Percentiles rank a stretch among this genome's conserved stretches.
phyloP scores from a whole-genome alignment of 1,284 basidiomycete genomes.

The Malassezia japonica region DNA sequence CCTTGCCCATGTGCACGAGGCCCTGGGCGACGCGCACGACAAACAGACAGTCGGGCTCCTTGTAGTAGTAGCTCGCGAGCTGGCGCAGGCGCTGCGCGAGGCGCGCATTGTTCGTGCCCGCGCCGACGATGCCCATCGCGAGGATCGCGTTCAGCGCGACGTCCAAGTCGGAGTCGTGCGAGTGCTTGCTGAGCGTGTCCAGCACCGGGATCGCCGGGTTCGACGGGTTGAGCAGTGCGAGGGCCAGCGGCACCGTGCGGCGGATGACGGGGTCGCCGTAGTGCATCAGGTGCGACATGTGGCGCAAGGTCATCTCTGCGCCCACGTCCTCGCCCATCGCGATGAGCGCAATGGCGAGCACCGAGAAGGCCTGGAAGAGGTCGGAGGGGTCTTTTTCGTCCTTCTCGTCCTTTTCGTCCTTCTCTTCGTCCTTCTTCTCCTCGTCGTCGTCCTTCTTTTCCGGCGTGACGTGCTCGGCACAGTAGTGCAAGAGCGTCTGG shows the following conservation, averaged over 20 bases:
- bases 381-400: conserved; percentile 60
- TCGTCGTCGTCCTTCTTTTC: conserved; percentile 47
- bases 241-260: conserved; percentile 85
- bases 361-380: conserved; percentile 84
- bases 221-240: conserved; percentile 86
- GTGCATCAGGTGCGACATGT: conserved; percentile 62
- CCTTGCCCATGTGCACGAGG: conserved; percentile 97
- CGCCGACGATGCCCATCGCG: conserved; percentile 96
- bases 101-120: conserved; percentile 94
- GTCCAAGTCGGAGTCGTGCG: conserved; percentile 91
- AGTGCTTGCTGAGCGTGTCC: conserved; percentile 98
- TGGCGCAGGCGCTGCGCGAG: conserved; percentile 95
- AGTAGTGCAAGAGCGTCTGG: conserved; percentile 83
- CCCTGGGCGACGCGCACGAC: conserved; percentile 94
- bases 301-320: conserved; percentile 63
- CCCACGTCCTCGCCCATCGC: conserved; percentile 99
- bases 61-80: conserved; percentile 91
- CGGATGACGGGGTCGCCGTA: conserved; percentile 91
- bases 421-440: conserved; percentile 26
- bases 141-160: conserved; percentile 96
- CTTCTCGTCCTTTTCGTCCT: conserved; percentile 27
- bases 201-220: conserved; percentile 92
- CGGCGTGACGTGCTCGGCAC: conserved; percentile 72
- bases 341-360: conserved; percentile 84
- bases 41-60: conserved; percentile 93